Base-by-base conservation (phyloP, 345 rosid species). In the Ailanthus altissimus region DNA sequence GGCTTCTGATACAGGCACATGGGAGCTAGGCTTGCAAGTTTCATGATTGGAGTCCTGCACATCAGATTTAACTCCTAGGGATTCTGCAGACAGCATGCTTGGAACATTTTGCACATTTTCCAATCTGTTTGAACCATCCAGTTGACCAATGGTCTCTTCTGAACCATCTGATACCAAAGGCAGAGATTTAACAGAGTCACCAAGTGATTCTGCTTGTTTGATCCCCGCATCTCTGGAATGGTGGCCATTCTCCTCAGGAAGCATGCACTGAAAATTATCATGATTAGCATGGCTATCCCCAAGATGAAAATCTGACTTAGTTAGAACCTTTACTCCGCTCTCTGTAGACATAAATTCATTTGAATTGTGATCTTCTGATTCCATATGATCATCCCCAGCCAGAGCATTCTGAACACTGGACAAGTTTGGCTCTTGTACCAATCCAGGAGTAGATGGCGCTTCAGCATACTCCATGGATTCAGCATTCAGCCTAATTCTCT, bases 371-470 rank as follows among this genome's bases (percentile, higher is more conserved):
- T 86, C 87, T 73, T 89, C 98, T 75, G 82, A 81, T 73, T 90
- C 97, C 82, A 86, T 40, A 72, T 88, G 94, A 83, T 90, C 97
- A 83, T 88, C 94, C 58, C 83, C 84, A 53, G 82, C 88, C 78
- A 88, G 85, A 56, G 85, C 86, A 77, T 91, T 90, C 83, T 95
- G 86, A 78, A 84, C 88, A 83, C 81, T 85, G 57, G 91, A 86
- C 79, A 83, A 73, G 77, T 92, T 89, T 77, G 93, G 88, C 85
- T 86, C 97, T 85, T 90, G 89, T 71, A 87, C 86, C 80, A 94
- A 82, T 77, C 94, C 97, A 79, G 99, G 98, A 76, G 99, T 94
- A 70, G 89, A 85, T 65, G 97, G 97, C 81, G 97, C 99, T 83
- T 94, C 91, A 18, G 97, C 96, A 83, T 88, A 89, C 79, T 89